phyloP scores from a whole-genome alignment of 768 basidiomycete genomes.

The Pleurotus tuber-regium region DNA sequence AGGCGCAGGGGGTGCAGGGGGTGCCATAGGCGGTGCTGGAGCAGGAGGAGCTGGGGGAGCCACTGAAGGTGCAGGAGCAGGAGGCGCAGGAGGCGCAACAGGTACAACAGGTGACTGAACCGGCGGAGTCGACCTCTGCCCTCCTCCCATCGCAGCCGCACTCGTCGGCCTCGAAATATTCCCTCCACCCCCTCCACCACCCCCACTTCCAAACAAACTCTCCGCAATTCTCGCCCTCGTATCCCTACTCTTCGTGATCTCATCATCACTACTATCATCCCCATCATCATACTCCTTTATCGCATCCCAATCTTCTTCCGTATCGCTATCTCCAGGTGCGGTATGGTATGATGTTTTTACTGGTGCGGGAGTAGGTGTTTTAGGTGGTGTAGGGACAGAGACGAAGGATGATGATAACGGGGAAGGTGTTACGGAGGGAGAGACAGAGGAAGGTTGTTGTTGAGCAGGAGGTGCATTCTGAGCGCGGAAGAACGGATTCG shows the following conservation, averaged over 20 bases:
- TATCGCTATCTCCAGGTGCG: slow-evolving; percentile 47
- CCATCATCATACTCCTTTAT: slow-evolving; percentile 68
- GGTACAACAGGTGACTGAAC: slow-evolving; percentile 37
- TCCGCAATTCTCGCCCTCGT: slow-evolving; percentile 72
- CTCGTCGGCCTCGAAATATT: slow-evolving; percentile 29
- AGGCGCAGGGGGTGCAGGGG: slow-evolving; percentile 29
- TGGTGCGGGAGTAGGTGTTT: slow-evolving; percentile 53
- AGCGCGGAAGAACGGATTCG: slow-evolving; percentile 67
- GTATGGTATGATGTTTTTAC: slow-evolving; percentile 60
- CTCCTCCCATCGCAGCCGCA: slow-evolving; percentile 32
- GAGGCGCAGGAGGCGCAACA: slow-evolving; percentile 25
- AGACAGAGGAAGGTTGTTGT: too few species aligned
- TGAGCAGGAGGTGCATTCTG: slow-evolving; percentile 28
- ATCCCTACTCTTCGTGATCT: slow-evolving; percentile 61
- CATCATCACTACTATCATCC: slow-evolving; percentile 78
- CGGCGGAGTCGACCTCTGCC: slow-evolving; percentile 27
- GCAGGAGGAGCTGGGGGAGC: slow-evolving; percentile 30
- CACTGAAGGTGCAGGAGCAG: slow-evolving; percentile 25
- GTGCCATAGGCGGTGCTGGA: slow-evolving; percentile 38
- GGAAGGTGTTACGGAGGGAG: too few species aligned
- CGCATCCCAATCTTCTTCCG: slow-evolving; percentile 89
- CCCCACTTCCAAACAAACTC: slow-evolving; percentile 60
- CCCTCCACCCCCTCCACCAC: not conserved
- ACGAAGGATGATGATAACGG: too few species aligned
- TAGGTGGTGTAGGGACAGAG: slow-evolving; percentile 38